Percentiles rank a stretch among this genome's conserved stretches.
These are phyloP conservation scores for Fragosphaeria purpurea DNA, from an alignment of 2,329 filamentous ascomycete species.

Conservation along the genomic window DNA sequence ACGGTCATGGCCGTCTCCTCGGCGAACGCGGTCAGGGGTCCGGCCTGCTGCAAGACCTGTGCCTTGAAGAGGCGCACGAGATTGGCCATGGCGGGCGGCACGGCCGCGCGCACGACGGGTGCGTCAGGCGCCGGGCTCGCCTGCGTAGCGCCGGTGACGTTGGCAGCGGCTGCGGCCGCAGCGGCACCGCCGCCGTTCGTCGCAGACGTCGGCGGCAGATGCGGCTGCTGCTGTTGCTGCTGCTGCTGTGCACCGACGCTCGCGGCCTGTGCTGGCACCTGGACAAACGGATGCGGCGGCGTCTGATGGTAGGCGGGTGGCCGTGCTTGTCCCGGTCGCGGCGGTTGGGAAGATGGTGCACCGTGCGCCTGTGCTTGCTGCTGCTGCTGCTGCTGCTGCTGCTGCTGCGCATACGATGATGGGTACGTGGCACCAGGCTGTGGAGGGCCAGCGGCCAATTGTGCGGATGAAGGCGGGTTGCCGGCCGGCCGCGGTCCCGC, in stretches of 20 bases:
- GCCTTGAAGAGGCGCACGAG: conserved; percentile 37
- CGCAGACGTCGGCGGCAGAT: background rate
- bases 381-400: conserved; percentile 5
- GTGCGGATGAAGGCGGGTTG: too few relatives aligned
- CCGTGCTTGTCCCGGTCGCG: background rate
- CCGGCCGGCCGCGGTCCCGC: background rate
- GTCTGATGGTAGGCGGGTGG: background rate
- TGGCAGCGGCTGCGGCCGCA: background rate
- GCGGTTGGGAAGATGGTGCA: too few relatives aligned
- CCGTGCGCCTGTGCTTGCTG: background rate
- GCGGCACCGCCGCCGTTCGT: background rate
- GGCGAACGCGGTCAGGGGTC: conserved; percentile 25
- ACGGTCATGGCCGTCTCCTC: conserved; percentile 43
- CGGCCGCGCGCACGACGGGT: conserved; percentile 21
- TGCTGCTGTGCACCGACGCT: background rate
- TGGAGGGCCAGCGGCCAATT: too few relatives aligned
- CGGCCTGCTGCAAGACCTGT: conserved; percentile 35
- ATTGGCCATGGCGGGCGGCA: conserved; percentile 33
- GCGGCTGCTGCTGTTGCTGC: conserved; percentile 1
- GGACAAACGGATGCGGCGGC: background rate
- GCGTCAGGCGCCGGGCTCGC: background rate
- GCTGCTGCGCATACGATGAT: background rate
- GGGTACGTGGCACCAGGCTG: too few relatives aligned
- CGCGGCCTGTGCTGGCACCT: too few relatives aligned
- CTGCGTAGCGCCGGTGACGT: background rate